Base-by-base conservation (phyloP, 2,329 filamentous ascomycete species). In the Monilinia laxa region DNA sequence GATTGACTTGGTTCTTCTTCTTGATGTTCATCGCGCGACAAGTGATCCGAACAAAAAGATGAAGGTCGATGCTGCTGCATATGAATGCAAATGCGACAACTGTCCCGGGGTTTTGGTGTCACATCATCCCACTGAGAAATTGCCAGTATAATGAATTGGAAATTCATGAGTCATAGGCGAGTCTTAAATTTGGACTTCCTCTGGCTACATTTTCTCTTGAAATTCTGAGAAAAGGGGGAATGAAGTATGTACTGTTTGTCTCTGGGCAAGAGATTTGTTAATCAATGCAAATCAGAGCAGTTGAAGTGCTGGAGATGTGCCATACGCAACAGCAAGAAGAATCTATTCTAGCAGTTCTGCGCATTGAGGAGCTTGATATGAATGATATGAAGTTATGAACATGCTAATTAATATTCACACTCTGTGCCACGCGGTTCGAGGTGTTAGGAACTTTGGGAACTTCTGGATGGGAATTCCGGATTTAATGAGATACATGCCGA, bases 1-100 rank as follows among this genome's bases (percentile, higher is more conserved):
- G 59, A 59, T 71, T 53, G 70, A 72, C 55, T 71, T 72, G 66
- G 66, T 72, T 51, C 56, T 68, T 53, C 66, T 71, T 31, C 62
- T 72, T 54, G 70, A 72, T 23, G 47, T 55, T 42, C 59, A 70
- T 16, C 64, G 67, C 23, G 18, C 66, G 5, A 47, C 54, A 31
- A 52, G n/a, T 31, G 54, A 28, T 9, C 40, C 45, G 35, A 64
- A 62, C 40, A 63, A 62, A 31, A 40, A 66, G 56, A n/a, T 55
- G 53, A 71, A 71, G 38, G 70, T 71, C 38, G 64, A 70, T 35
- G 64, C 70, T 65, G 70, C 69, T 38, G 35, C 55, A 23, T 62
- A 70, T 68, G 63, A 67, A 31, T 71, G 70, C 47, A 66, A 20
- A 47, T 71, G 70, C 64, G 42, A 68, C 0, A 67, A 69, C 16